Evolutionary conservation across 2,329 filamentous ascomycete species (phyloP).

Genomic region (Penicillium sp.): DNA sequence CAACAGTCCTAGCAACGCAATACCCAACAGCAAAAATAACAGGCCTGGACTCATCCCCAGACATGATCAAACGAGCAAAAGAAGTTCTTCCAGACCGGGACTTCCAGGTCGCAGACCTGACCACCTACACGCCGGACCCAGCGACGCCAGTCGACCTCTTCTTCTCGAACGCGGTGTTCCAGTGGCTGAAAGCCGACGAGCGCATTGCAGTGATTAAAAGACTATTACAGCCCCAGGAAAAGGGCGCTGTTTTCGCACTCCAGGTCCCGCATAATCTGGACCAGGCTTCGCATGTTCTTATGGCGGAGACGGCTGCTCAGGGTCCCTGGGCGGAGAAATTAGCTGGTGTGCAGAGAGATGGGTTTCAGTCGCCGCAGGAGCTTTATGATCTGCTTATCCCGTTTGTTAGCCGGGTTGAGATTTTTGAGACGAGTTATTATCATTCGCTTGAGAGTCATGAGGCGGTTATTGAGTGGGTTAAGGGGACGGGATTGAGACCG

Average conservation of each 20-base stretch:
- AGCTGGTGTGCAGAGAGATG: slow-evolving; percentile 40
- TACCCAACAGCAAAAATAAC: slow-evolving; percentile 49
- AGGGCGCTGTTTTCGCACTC: slow-evolving; percentile 53
- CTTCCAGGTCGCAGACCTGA: slow-evolving; percentile 49
- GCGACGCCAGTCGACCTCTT: slow-evolving; percentile 42
- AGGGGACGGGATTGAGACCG: slow-evolving; percentile 55
- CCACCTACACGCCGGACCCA: slow-evolving; percentile 34
- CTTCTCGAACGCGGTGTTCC: slow-evolving; percentile 59
- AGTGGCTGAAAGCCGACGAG: slow-evolving; percentile 50
- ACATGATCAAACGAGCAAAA: slow-evolving; percentile 55
- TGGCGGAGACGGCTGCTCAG: slow-evolving; percentile 45
- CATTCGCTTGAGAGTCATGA: slow-evolving; percentile 50
- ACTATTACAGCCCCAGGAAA: slow-evolving; percentile 40
- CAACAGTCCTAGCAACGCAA: slow-evolving; percentile 45
- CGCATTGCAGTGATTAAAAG: slow-evolving; percentile 47
- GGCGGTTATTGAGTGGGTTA: slow-evolving; percentile 60
- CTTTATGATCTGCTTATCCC: slow-evolving; percentile 52
- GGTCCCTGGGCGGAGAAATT: slow-evolving; percentile 41
- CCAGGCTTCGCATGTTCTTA: slow-evolving; percentile 50
- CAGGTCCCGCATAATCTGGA: slow-evolving; percentile 54
- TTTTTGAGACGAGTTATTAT: slow-evolving; percentile 56
- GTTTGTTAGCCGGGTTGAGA: slow-evolving; percentile 43
- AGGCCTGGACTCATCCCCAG: slow-evolving; percentile 54
- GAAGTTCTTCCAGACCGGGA: slow-evolving; percentile 39
- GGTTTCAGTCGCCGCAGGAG: slow-evolving; percentile 46